Evolutionary conservation across 495 filamentous ascomycete genomes (phyloP).

Genomic region (Annulohypoxylon bovei): DNA sequence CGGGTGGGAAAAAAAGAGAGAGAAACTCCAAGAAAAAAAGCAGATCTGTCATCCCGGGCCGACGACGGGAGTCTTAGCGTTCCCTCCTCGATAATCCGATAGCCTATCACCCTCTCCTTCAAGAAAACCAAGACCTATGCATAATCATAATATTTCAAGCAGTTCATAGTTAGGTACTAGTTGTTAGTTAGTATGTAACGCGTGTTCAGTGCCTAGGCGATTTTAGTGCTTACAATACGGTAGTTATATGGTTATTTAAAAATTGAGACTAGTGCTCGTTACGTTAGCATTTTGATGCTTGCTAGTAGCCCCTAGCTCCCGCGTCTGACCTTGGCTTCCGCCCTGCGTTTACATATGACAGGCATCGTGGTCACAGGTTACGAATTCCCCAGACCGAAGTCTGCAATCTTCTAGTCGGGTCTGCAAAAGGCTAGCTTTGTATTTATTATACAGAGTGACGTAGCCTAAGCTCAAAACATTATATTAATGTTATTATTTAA

Average conservation of each 20-base stretch:
- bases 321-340: constrained; percentile 12
- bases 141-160: not conserved
- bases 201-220: not conserved
- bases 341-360: constrained; percentile 15
- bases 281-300: constrained; percentile 15
- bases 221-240: constrained; percentile 13
- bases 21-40: not conserved
- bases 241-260: constrained; percentile 5
- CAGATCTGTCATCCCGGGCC: constrained; percentile 10
- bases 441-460: not conserved
- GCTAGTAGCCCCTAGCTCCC: constrained; percentile 25
- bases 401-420: constrained; percentile 9
- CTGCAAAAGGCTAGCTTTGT: not conserved
- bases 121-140: not conserved
- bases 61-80: constrained; percentile 22
- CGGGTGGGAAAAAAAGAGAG: not conserved
- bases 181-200: not conserved
- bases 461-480: not conserved
- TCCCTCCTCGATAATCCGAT: not conserved
- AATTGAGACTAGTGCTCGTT: not conserved
- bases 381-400: constrained; percentile 17
- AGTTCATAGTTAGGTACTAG: not conserved
- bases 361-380: not conserved
- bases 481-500: not conserved
- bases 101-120: constrained; percentile 1